Evolutionary conservation across 805 yeast species (phyloP), one percentile per base, ranked within the genome.

Genomic region (Komagataella populi): DNA sequence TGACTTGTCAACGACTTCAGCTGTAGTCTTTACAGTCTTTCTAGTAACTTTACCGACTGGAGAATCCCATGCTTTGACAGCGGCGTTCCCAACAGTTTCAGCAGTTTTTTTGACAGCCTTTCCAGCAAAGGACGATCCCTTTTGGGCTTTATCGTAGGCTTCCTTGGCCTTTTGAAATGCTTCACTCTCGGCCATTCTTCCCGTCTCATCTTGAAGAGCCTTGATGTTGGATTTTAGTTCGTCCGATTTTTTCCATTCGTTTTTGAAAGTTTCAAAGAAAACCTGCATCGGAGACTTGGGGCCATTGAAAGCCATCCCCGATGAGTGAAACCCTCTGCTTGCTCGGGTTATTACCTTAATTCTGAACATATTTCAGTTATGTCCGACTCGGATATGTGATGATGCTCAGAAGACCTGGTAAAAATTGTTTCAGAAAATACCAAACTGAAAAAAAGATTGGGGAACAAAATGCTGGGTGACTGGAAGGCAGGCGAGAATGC

Each of bases 191-290:
- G 96, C 87, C 65, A 93, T 77, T 60, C 89, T 81, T 45, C 96
- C 98, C 3, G 97, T 87, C 58, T 95, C 98, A 68, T 90, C 96
- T 64, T 88, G 95, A 51, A 93, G 75, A 14, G 96, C 95, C 68
- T 91, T 93, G 63, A 93, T 88, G 60, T 89, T 88, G 52, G 87
- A 89, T 62, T 90, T 95, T 54, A 93, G 76, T 65, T 93, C 98
- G 62, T 78, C 77, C 49, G 89, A 83, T 66, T 93, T 91, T 64
- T 84, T 82, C 83, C 96, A 90, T 70, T 93, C 99, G 53, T 76
- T 74, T 63, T 78, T 83, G 72, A 93, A 93, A 0, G 98, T 91
- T 55, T 93, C 95, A 57, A 88, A 80, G 66, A 93, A 93, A 52
- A 93, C 96, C 65, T 88, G 89, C 63, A 89, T 70, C 16, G 99